Conservation (phyloP, 2,329 filamentous ascomycete species). For the Nemania sp. region DNA sequence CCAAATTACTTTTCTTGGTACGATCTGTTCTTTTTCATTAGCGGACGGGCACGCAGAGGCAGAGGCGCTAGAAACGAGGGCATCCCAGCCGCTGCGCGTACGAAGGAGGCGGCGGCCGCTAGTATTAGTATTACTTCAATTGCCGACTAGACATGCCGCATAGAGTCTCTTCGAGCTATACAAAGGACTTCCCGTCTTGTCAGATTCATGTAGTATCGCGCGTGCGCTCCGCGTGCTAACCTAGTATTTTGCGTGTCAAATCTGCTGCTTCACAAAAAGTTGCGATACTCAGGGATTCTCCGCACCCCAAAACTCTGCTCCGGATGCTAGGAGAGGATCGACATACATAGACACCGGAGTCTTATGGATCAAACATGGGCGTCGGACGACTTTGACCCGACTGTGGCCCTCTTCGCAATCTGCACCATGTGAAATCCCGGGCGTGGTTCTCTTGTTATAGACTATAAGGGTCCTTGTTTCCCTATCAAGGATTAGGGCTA, state of each 20-base stretch:
- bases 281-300: conserved; percentile 16
- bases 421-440: conserved; percentile 8
- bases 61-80: background rate
- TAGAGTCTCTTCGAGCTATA: conserved; percentile 9
- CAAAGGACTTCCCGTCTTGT: conserved; percentile 1
- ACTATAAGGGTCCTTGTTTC: conserved; percentile 15
- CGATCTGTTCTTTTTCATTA: no score
- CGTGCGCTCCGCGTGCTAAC: conserved; percentile 12
- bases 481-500: conserved; percentile 5
- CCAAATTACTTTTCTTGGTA: no score
- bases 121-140: conserved; percentile 5
- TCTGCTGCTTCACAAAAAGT: conserved; percentile 17
- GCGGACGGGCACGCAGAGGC: background rate
- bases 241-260: conserved; percentile 9
- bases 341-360: conserved; percentile 14
- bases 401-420: conserved; percentile 13
- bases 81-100: background rate
- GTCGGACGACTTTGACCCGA: conserved; percentile 15
- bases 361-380: conserved; percentile 8
- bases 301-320: conserved; percentile 16
- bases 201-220: conserved; percentile 9
- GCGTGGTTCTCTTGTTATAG: conserved; percentile 16
- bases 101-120: background rate
- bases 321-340: conserved; percentile 12
- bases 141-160: conserved; percentile 3